Evolutionary conservation across 306 rosid species (phyloP).

Genomic region (Pyrus betulifolia): DNA sequence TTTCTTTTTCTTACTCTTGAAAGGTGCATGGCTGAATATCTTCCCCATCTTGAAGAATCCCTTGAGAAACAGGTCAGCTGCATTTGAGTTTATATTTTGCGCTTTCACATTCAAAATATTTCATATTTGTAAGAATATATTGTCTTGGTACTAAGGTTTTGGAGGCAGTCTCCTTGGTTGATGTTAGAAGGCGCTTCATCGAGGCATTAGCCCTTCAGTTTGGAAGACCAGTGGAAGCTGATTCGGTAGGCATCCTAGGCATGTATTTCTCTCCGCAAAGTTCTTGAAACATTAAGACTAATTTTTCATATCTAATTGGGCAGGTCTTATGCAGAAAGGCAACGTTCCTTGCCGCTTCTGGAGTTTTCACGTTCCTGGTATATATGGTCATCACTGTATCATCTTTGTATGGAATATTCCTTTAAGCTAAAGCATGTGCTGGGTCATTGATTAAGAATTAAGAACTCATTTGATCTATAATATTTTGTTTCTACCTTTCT

Average conservation of each 20-base stretch:
- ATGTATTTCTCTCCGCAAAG: slow-evolving; percentile 1
- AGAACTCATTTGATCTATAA: background rate
- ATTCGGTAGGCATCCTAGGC: slow-evolving; percentile 47
- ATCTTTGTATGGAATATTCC: background rate
- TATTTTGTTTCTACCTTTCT: background rate
- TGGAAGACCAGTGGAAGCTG: slow-evolving; percentile 96
- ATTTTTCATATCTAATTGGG: slow-evolving; percentile 17
- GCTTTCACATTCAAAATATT: background rate
- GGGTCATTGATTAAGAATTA: slow-evolving; percentile 17
- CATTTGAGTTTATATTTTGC: background rate
- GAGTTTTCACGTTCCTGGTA: slow-evolving; percentile 85
- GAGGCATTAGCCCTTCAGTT: slow-evolving; percentile 61
- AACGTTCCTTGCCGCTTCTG: slow-evolving; percentile 56
- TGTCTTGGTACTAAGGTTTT: slow-evolving; percentile 41
- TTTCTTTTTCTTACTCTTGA: slow-evolving; percentile 6
- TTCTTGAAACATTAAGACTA: slow-evolving; percentile 6
- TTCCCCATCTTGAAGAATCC: slow-evolving; percentile 80
- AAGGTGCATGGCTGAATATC: slow-evolving; percentile 98
- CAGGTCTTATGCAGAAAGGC: slow-evolving; percentile 93
- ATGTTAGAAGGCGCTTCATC: slow-evolving; percentile 69
- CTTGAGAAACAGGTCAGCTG: slow-evolving; percentile 80
- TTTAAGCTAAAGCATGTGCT: slow-evolving; percentile 2
- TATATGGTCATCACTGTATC: slow-evolving; percentile 7
- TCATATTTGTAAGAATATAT: background rate
- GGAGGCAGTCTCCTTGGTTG: slow-evolving; percentile 77